Conservation (phyloP, 495 filamentous ascomycete genomes). For the Penicillium macrosclerotiorum region DNA sequence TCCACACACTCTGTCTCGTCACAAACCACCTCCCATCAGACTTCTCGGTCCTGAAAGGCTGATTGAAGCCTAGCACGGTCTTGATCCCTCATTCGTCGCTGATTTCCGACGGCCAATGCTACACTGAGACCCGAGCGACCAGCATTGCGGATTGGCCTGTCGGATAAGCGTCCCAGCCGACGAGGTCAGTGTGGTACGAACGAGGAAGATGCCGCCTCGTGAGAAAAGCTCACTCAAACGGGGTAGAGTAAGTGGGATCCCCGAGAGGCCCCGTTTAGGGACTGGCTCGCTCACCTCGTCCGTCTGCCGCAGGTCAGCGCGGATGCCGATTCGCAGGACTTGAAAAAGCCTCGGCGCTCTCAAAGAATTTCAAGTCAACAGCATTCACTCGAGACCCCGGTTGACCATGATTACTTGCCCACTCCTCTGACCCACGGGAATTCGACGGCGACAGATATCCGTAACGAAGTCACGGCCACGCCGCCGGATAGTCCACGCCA, state of each 20-base stretch:
- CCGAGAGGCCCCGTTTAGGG: not conserved
- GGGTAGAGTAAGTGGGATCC: constrained; percentile 36
- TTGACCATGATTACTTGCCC: constrained; percentile 69
- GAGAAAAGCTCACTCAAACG: constrained; percentile 57
- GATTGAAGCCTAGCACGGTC: not conserved
- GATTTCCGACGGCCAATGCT: not conserved
- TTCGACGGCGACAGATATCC: constrained; percentile 59
- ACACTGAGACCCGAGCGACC: constrained; percentile 7
- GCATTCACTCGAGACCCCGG: constrained; percentile 53
- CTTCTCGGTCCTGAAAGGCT: not conserved
- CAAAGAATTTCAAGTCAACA: constrained; percentile 54
- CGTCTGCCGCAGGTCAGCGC: constrained; percentile 30
- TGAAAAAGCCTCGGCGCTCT: constrained; percentile 53
- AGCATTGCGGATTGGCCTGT: constrained; percentile 20
- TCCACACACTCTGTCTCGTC: too few species aligned
- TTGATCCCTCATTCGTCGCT: not conserved
- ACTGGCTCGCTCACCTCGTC: not conserved
- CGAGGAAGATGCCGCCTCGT: constrained; percentile 44
- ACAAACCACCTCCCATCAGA: not conserved
- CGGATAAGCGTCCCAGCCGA: constrained; percentile 3
- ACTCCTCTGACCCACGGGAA: constrained; percentile 73
- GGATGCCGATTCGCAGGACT: constrained; percentile 40
- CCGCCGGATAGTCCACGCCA: constrained; percentile 65
- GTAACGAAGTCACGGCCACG: constrained; percentile 71
- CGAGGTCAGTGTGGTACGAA: constrained; percentile 8